These are phyloP conservation scores for Debaryomyces sp. DNA, from an alignment of 1,139 yeast species.

Conservation along the genomic window DNA sequence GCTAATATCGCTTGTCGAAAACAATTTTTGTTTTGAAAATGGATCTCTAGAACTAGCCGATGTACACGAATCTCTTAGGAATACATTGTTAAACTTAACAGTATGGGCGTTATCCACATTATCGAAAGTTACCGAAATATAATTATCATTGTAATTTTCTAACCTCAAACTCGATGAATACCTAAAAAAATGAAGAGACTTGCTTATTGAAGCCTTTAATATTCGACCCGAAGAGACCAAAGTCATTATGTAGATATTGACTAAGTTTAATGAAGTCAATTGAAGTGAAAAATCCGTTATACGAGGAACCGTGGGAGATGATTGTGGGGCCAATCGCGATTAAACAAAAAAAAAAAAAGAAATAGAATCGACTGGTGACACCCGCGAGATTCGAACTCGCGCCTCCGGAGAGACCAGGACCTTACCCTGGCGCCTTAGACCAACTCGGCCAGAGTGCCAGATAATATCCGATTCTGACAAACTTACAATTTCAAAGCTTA, in stretches of 20 bases:
- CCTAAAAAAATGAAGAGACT: not conserved
- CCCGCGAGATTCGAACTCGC: slow-evolving; percentile 61
- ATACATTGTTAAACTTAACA: slow-evolving; percentile 53
- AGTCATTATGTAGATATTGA: not conserved
- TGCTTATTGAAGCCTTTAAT: not conserved
- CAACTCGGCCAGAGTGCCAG: slow-evolving; percentile 51
- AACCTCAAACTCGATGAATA: slow-evolving; percentile 8
- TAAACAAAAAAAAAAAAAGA: slow-evolving; percentile 8
- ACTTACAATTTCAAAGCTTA: not conserved
- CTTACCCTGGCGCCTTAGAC: slow-evolving; percentile 55
- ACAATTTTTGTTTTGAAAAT: slow-evolving; percentile 61
- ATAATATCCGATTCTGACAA: slow-evolving; percentile 9
- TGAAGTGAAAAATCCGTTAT: not conserved
- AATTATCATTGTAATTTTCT: slow-evolving; percentile 19
- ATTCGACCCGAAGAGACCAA: not conserved
- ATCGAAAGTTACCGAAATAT: slow-evolving; percentile 23
- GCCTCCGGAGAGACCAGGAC: slow-evolving; percentile 62
- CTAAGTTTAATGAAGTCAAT: not conserved
- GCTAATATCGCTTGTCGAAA: slow-evolving; percentile 60
- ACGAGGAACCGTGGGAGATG: not conserved
- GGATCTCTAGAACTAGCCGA: slow-evolving; percentile 55
- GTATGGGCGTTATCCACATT: slow-evolving; percentile 17
- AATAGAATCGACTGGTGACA: slow-evolving; percentile 45
- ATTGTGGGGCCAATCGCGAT: slow-evolving; percentile 1
- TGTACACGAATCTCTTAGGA: slow-evolving; percentile 67